Base-by-base conservation (phyloP, 2,329 filamentous ascomycete species). In the Ophiognomonia clavigignenti-juglandacearum region DNA sequence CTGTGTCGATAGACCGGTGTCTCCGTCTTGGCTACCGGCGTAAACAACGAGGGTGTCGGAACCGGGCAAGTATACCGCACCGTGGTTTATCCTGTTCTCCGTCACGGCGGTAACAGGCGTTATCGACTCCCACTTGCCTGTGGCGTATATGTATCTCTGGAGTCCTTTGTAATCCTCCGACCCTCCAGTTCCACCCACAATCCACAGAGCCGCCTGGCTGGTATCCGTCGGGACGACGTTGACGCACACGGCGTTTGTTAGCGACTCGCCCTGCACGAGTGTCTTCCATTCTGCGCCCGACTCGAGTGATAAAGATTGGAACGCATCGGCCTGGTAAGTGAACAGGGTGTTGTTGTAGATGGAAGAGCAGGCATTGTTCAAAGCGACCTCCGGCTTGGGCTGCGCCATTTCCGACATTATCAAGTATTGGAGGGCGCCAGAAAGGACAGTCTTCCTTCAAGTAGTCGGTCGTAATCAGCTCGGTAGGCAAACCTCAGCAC, bases 291-390 rank as follows among this genome's bases (percentile, higher is more conserved):
- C 67, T 40, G 82, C 86, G 42, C 86, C 86, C 54, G 82, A 66
- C 53, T 78, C 68, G 53, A 97, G 68, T 11, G 74, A 66, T 54
- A 97, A 67, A 8, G 86, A 85, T 62, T 90, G 80, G 58, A 97
- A 91, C 23, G 82, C 86, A 39, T 79, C 68, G 8, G 81, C 68
- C 6, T 88, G 88, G 64, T 88, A 95, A 38, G 86, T 83, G 70
- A 95, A 97, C 44, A 97, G 80, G 11, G 83, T 89, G 64, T 90
- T 83, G 61, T 90, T 75, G 70, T 88, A 75, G 52, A 96, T 77
- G 60, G 86, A 80, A 48, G 90, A 89, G 68, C 92, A 97, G 59
- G 88, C 83, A 66, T 84, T 82, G 64, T 82, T 78, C 63, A 96
- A 71, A 53, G 83, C 72, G 61, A 82, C 75, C 44, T 78, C 71